These are phyloP conservation scores for Pseudozyma tsukubaensis DNA, from an alignment of 1,284 basidiomycete species.

Conservation along the genomic window DNA sequence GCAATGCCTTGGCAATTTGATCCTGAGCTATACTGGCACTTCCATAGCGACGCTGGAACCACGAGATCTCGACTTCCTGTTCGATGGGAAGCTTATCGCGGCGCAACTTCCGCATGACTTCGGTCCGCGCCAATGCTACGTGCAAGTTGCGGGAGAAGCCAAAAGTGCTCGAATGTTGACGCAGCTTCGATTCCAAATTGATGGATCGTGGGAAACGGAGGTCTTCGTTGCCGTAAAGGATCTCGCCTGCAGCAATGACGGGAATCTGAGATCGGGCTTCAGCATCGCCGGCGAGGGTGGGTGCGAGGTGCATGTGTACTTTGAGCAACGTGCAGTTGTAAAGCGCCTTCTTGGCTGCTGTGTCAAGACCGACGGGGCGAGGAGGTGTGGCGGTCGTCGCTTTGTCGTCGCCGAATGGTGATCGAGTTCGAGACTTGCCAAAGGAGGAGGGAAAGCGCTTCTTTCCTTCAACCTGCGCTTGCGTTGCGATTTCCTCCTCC, in stretches of 20 bases:
- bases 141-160: conserved; percentile 36
- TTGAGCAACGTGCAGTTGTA: conserved; percentile 63
- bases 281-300: conserved; percentile 21
- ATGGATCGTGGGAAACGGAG: conserved; percentile 57
- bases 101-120: conserved; percentile 53
- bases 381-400: background rate
- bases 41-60: conserved; percentile 57
- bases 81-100: conserved; percentile 30
- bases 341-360: conserved; percentile 55
- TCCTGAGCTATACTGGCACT: conserved; percentile 47
- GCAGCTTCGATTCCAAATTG: conserved; percentile 33
- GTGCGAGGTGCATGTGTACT: conserved; percentile 55
- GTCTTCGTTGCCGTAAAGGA: conserved; percentile 33
- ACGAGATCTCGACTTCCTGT: conserved; percentile 60
- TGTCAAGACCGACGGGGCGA: conserved; percentile 42
- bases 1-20: conserved; percentile 34
- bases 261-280: conserved; percentile 29
- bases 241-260: conserved; percentile 22
- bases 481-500: background rate
- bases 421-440: conserved; percentile 16
- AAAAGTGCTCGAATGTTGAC: conserved; percentile 35
- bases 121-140: conserved; percentile 47
- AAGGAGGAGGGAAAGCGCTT: conserved; percentile 41
- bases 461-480: background rate
- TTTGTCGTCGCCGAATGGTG: conserved; percentile 14